phyloP scores from a whole-genome alignment of 2,329 filamentous ascomycete species.

The Hypoxylon sp. region DNA sequence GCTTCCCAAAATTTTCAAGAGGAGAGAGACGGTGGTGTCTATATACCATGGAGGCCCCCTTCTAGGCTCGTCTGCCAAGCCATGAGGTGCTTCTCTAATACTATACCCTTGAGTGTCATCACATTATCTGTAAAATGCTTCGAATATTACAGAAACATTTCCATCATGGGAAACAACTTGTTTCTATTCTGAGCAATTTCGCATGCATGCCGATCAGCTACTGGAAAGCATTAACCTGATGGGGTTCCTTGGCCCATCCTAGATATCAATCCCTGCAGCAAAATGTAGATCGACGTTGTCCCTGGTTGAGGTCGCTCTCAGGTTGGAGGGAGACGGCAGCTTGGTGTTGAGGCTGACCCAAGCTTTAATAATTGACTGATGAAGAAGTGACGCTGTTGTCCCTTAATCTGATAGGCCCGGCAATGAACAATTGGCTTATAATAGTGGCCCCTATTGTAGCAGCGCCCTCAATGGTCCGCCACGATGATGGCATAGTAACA shows the following conservation, averaged over 20 bases:
- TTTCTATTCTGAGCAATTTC: conserved; percentile 45
- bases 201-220: conserved; percentile 38
- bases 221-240: conserved; percentile 28
- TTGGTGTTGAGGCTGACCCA: conserved; percentile 36
- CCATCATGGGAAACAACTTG: conserved; percentile 29
- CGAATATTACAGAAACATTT: conserved; percentile 23
- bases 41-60: conserved; percentile 27
- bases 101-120: conserved; percentile 19
- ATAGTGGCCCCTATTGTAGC: conserved; percentile 5
- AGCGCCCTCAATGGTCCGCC: conserved; percentile 1
- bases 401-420: conserved; percentile 18
- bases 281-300: conserved; percentile 42
- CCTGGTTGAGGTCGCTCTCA: conserved; percentile 6
- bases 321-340: conserved; percentile 14
- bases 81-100: conserved; percentile 16
- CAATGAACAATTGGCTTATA: conserved; percentile 1
- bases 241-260: conserved; percentile 31
- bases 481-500: conserved; percentile 21
- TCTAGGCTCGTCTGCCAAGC: conserved; percentile 15
- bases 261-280: conserved; percentile 25
- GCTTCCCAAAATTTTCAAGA: conserved; percentile 6
- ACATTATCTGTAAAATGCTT: conserved; percentile 10
- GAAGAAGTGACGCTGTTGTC: conserved; percentile 19
- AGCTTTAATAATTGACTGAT: conserved; percentile 24
- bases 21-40: conserved; percentile 12